Evolutionary conservation across 2,329 filamentous ascomycete species (phyloP).

Genomic region (Allantophomopsis lycopodina): DNA sequence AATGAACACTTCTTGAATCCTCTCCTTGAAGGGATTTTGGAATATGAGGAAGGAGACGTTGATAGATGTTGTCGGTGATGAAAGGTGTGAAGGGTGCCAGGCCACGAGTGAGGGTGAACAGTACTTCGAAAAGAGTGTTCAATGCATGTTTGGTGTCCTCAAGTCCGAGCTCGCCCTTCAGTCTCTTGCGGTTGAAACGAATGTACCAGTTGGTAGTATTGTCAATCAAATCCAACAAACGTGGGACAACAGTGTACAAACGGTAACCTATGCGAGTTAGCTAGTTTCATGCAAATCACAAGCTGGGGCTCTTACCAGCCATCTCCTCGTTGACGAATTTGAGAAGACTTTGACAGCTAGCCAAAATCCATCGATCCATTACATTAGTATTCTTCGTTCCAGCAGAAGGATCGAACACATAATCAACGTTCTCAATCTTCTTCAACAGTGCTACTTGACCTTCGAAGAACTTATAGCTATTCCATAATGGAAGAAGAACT

Average conservation of each 20-base stretch:
- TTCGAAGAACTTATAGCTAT: slow-evolving; percentile 93
- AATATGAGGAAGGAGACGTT: slow-evolving; percentile 68
- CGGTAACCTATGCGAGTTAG: slow-evolving; percentile 39
- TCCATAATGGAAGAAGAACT: slow-evolving; percentile 85
- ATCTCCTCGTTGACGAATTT: slow-evolving; percentile 91
- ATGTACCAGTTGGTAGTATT: slow-evolving; percentile 99
- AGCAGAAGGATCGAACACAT: slow-evolving; percentile 61
- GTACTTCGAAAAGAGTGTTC: slow-evolving; percentile 86
- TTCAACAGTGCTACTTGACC: slow-evolving; percentile 76
- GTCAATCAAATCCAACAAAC: slow-evolving; percentile 72
- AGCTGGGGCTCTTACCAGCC: slow-evolving; percentile 39
- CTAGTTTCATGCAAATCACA: no score
- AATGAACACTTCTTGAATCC: slow-evolving; percentile 81
- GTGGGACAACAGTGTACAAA: slow-evolving; percentile 82
- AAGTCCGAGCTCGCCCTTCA: slow-evolving; percentile 80
- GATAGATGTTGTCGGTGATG: slow-evolving; percentile 89
- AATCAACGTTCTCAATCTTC: slow-evolving; percentile 70
- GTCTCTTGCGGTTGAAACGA: slow-evolving; percentile 77
- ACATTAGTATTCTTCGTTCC: slow-evolving; percentile 74
- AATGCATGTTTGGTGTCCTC: slow-evolving; percentile 82
- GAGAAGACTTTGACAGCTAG: slow-evolving; percentile 79
- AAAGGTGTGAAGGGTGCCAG: slow-evolving; percentile 94
- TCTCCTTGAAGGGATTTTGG: slow-evolving; percentile 54
- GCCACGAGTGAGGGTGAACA: slow-evolving; percentile 77
- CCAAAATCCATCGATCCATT: slow-evolving; percentile 93